Evolutionary conservation across 2,329 filamentous ascomycete genomes (phyloP).

Genomic region (Aspergillus sp.): DNA sequence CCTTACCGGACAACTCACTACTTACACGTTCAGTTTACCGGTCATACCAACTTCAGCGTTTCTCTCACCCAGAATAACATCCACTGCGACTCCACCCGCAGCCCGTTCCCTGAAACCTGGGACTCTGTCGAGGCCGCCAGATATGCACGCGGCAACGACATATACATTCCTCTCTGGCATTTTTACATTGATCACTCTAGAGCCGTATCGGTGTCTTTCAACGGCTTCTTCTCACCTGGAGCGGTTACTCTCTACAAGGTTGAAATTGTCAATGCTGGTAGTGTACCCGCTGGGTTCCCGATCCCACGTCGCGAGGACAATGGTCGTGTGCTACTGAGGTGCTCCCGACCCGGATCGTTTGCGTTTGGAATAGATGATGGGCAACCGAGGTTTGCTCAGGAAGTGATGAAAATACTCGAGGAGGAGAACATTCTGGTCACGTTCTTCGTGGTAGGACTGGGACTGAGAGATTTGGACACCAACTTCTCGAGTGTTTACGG

Average conservation of each 20-base stretch:
- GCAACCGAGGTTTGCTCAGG: slow-evolving; percentile 59
- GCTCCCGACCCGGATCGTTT: slow-evolving; percentile 69
- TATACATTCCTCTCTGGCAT: slow-evolving; percentile 68
- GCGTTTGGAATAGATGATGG: slow-evolving; percentile 74
- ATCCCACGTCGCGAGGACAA: slow-evolving; percentile 63
- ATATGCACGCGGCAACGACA: slow-evolving; percentile 57
- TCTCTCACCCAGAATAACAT: slow-evolving; percentile 68
- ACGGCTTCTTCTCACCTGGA: slow-evolving; percentile 62
- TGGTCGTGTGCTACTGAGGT: slow-evolving; percentile 63
- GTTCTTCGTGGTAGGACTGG: slow-evolving; percentile 70
- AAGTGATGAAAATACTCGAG: slow-evolving; percentile 63
- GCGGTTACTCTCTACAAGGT: slow-evolving; percentile 57
- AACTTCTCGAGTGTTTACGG: slow-evolving; percentile 66
- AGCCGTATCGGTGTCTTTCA: slow-evolving; percentile 62
- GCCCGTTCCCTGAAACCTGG: slow-evolving; percentile 67
- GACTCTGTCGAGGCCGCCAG: slow-evolving; percentile 66
- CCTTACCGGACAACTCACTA: slow-evolving; percentile 57
- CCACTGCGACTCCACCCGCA: slow-evolving; percentile 56
- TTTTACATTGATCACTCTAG: slow-evolving; percentile 63
- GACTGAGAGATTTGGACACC: slow-evolving; percentile 59
- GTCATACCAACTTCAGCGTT: slow-evolving; percentile 64
- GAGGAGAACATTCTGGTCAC: slow-evolving; percentile 66
- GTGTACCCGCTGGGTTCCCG: slow-evolving; percentile 53
- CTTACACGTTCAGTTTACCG: slow-evolving; percentile 65
- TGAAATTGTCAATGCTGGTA: slow-evolving; percentile 57